Percentiles rank a stretch among this genome's conserved stretches.
Evolutionary conservation across 129 eudicot species (phyloP).

Genomic region (Ambrosia trifida): DNA sequence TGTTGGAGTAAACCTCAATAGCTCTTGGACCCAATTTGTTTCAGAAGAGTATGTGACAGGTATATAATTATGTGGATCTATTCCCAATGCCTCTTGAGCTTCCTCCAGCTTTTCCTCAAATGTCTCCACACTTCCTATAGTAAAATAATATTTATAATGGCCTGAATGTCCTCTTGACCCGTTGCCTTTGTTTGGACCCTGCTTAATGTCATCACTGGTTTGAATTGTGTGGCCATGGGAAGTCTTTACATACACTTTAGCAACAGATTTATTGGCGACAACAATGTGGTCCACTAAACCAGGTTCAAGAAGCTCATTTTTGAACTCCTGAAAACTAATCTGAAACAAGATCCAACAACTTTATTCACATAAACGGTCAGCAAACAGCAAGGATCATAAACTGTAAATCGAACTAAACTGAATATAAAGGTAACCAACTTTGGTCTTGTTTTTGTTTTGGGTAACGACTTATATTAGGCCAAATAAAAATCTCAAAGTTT

Average conservation of each 20-base stretch:
- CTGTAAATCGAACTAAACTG: background rate
- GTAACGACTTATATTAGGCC: background rate
- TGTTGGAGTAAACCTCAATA: constrained; percentile 45
- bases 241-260: constrained; percentile 60
- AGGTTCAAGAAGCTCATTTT: constrained; percentile 69
- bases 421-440: constrained; percentile 8
- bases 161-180: constrained; percentile 25
- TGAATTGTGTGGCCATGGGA: constrained; percentile 26
- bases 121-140: constrained; percentile 67
- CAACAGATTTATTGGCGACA: constrained; percentile 57
- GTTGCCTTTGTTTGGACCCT: constrained; percentile 35
- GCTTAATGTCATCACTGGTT: constrained; percentile 27
- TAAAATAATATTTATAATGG: constrained; percentile 53
- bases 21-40: constrained; percentile 52
- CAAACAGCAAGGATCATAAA: constrained; percentile 3
- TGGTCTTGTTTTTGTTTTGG: background rate
- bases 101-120: constrained; percentile 85
- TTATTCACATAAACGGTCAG: background rate
- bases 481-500: background rate
- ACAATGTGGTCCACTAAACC: constrained; percentile 78
- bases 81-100: constrained; percentile 67
- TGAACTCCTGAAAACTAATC: constrained; percentile 93
- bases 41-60: constrained; percentile 67
- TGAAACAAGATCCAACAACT: constrained; percentile 30
- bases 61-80: constrained; percentile 62